phyloP scores from a whole-genome alignment of 78 protist genomes.

The Dictyostelium brefeldianum region DNA sequence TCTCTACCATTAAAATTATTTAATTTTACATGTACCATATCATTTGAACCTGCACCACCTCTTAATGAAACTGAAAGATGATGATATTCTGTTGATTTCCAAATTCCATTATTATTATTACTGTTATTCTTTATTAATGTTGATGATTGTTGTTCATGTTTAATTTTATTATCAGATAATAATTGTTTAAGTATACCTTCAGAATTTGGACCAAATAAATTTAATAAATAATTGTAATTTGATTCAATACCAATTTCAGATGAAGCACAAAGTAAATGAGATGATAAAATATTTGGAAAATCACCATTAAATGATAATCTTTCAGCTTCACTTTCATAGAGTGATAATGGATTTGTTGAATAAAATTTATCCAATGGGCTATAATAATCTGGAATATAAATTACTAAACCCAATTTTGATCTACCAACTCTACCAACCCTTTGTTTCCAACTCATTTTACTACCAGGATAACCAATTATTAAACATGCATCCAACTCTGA shows the following conservation, averaged over 20 bases:
- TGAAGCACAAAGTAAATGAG: slow-evolving; percentile 51
- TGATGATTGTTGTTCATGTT: neutral
- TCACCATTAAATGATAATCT: slow-evolving; percentile 66
- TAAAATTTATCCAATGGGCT: slow-evolving; percentile 53
- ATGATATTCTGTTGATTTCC: slow-evolving; percentile 15
- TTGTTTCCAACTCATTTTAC: slow-evolving; percentile 74
- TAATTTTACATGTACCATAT: slow-evolving; percentile 28
- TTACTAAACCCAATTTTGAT: slow-evolving; percentile 48
- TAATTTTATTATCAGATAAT: neutral
- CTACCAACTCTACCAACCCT: slow-evolving; percentile 71
- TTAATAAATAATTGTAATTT: neutral
- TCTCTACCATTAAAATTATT: neutral
- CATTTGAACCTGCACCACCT: slow-evolving; percentile 57
- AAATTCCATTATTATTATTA: neutral
- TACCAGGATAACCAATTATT: slow-evolving; percentile 79
- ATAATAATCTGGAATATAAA: slow-evolving; percentile 29
- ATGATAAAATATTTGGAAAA: slow-evolving; percentile 46
- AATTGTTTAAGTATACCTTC: neutral
- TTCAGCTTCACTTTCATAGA: slow-evolving; percentile 48
- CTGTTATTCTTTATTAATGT: neutral
- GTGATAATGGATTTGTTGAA: slow-evolving; percentile 11
- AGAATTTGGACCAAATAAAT: slow-evolving; percentile 15
- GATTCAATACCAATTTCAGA: slow-evolving; percentile 52
- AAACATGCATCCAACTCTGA: slow-evolving; percentile 84
- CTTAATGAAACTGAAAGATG: slow-evolving; percentile 31